These are phyloP conservation scores for Toxicodendron radicans DNA, from an alignment of 345 rosid species.

Conservation along the genomic window DNA sequence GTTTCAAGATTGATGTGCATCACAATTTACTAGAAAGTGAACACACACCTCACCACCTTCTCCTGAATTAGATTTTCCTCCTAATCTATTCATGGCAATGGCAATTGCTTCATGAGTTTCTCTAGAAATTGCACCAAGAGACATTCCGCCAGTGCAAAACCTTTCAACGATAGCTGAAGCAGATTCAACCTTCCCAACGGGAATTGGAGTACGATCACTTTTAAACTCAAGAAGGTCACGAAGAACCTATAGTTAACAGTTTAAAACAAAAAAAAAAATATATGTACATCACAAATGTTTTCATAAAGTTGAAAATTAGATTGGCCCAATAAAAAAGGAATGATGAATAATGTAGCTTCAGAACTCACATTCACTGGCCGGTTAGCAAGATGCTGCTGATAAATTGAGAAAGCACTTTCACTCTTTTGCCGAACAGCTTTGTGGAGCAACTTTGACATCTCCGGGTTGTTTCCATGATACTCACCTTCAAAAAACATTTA, in stretches of 20 bases:
- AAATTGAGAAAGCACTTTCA: constrained; percentile 81
- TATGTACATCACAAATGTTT: background rate
- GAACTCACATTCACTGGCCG: constrained; percentile 88
- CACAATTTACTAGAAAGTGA: background rate
- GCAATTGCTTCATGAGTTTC: constrained; percentile 99
- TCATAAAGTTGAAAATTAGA: background rate
- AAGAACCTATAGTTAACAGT: constrained; percentile 59
- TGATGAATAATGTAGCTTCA: background rate
- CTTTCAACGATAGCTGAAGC: constrained; percentile 80
- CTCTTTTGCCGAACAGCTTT: constrained; percentile 99
- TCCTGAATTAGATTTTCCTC: constrained; percentile 97
- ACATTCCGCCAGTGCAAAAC: constrained; percentile 99
- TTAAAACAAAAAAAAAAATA: constrained; percentile 18
- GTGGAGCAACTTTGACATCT: constrained; percentile 96
- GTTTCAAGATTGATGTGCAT: constrained; percentile 6
- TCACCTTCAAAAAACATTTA: constrained; percentile 52
- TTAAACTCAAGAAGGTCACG: constrained; percentile 96
- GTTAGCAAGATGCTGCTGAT: constrained; percentile 96
- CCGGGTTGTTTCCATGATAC: constrained; percentile 98
- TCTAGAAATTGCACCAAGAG: constrained; percentile 98
- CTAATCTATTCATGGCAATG: constrained; percentile 94
- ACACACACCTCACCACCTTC: constrained; percentile 96
- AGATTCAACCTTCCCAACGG: constrained; percentile 93
- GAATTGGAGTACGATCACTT: constrained; percentile 89
- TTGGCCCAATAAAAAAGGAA: constrained; percentile 6